A percentile compares a stretch with the other conserved stretches of the same genome.
These are phyloP conservation scores for Colletotrichum godetiae DNA, from an alignment of 2,329 filamentous ascomycete genomes.

Conservation along the genomic window DNA sequence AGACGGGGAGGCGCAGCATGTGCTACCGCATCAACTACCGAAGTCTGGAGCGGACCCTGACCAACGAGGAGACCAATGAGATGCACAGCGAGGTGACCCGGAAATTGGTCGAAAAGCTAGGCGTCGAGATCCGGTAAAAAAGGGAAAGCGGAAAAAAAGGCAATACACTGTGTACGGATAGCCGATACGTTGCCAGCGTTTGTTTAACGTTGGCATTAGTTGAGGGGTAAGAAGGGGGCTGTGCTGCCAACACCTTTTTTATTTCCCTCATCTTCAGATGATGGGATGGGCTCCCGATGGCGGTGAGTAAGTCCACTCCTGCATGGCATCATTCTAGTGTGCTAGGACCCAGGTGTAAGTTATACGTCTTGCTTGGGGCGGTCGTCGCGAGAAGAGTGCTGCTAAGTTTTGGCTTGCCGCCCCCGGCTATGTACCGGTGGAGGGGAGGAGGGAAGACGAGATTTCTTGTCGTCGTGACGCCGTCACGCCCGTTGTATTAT, in stretches of 20 bases:
- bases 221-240: slow-evolving; percentile 34
- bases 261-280: slow-evolving; percentile 4
- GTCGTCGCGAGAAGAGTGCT: slow-evolving; percentile 1
- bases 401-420: background rate
- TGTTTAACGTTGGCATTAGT: slow-evolving; percentile 10
- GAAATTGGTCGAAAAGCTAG: slow-evolving; percentile 75
- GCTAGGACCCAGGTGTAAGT: background rate
- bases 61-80: slow-evolving; percentile 81
- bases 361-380: background rate
- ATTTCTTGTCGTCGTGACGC: slow-evolving; percentile 1
- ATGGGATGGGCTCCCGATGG: slow-evolving; percentile 21
- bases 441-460: background rate
- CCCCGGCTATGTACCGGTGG: background rate
- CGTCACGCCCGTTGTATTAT: slow-evolving; percentile 27
- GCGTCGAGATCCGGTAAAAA: slow-evolving; percentile 77
- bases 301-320: background rate
- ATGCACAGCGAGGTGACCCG: slow-evolving; percentile 77
- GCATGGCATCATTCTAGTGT: background rate
- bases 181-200: too few species aligned
- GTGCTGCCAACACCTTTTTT: slow-evolving; percentile 22
- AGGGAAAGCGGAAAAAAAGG: slow-evolving; percentile 29
- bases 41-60: slow-evolving; percentile 90
- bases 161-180: background rate
- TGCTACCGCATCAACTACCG: slow-evolving; percentile 96
- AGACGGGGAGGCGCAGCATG: slow-evolving; percentile 83